A percentile compares a stretch with the other conserved stretches of the same genome.
phyloP scores from a whole-genome alignment of 2,329 filamentous ascomycete species.

The Colletotrichum neosansevieriae region DNA sequence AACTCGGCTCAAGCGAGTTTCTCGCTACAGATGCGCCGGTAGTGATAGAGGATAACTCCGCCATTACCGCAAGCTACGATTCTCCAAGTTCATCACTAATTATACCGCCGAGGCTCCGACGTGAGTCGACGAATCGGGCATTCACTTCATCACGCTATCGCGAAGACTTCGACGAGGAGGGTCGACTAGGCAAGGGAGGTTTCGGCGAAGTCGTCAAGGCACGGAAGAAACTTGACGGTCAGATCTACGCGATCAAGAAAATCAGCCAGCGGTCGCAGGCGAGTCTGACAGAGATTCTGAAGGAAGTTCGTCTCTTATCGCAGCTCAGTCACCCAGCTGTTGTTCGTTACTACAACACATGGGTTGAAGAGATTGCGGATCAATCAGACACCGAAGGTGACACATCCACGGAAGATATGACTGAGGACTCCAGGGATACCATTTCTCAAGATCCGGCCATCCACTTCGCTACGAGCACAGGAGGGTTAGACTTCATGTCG shows the following conservation, averaged over 20 bases:
- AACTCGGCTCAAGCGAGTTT: constrained; percentile 74
- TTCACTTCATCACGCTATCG: constrained; percentile 79
- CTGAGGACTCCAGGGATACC: constrained; percentile 55
- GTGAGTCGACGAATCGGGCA: constrained; percentile 70
- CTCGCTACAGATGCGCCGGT: constrained; percentile 74
- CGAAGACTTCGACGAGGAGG: constrained; percentile 91
- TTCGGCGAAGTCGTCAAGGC: constrained; percentile 98
- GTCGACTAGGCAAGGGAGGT: constrained; percentile 89
- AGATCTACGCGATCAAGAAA: constrained; percentile 97
- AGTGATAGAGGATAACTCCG: constrained; percentile 59
- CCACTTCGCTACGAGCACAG: constrained; percentile 77
- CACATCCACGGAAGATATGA: constrained; percentile 60
- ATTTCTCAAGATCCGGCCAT: constrained; percentile 59
- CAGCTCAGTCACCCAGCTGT: constrained; percentile 88
- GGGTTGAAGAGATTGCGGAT: constrained; percentile 81
- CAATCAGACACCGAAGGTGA: constrained; percentile 68
- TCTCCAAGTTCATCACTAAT: constrained; percentile 57
- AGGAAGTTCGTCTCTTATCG: constrained; percentile 90
- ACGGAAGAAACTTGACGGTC: constrained; percentile 88
- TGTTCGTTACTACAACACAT: constrained; percentile 94
- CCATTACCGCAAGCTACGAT: constrained; percentile 54
- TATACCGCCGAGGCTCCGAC: constrained; percentile 64
- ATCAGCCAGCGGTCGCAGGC: constrained; percentile 85
- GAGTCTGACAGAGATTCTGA: constrained; percentile 84
- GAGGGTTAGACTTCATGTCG: constrained; percentile 93